These are phyloP conservation scores for Arachis hypogaea DNA, from an alignment of 306 rosid species.

Conservation along the genomic window DNA sequence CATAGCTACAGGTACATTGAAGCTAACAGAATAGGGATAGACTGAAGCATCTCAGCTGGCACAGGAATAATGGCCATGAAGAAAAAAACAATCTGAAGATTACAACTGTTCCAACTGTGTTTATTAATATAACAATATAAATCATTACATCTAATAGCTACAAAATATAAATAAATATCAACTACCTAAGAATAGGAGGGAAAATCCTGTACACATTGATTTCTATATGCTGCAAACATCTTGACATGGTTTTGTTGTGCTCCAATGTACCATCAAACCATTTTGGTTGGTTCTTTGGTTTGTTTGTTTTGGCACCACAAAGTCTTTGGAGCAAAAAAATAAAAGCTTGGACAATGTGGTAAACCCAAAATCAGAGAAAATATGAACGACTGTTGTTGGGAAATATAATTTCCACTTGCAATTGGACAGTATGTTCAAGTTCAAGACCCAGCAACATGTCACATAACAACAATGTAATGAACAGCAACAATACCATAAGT, in stretches of 20 bases:
- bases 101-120: constrained; percentile 12
- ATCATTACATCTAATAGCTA: constrained; percentile 40
- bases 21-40: neutral
- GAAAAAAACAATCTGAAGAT: constrained; percentile 17
- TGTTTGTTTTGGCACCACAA: constrained; percentile 28
- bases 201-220: constrained; percentile 44
- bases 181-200: constrained; percentile 32
- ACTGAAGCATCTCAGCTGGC: constrained; percentile 14
- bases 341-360: constrained; percentile 34
- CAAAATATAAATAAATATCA: constrained; percentile 47
- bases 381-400: constrained; percentile 24
- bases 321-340: constrained; percentile 28
- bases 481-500: constrained; percentile 25
- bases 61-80: neutral
- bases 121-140: constrained; percentile 35
- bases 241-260: constrained; percentile 5
- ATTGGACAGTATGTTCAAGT: constrained; percentile 31
- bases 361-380: constrained; percentile 23
- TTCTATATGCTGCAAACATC: constrained; percentile 28
- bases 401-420: constrained; percentile 36
- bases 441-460: constrained; percentile 40
- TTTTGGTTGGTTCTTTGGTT: constrained; percentile 26
- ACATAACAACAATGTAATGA: constrained; percentile 31
- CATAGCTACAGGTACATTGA: neutral
- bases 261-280: constrained; percentile 29